These are phyloP conservation scores for Guillardia theta DNA, from an alignment of 78 protist species.

Conservation along the genomic window DNA sequence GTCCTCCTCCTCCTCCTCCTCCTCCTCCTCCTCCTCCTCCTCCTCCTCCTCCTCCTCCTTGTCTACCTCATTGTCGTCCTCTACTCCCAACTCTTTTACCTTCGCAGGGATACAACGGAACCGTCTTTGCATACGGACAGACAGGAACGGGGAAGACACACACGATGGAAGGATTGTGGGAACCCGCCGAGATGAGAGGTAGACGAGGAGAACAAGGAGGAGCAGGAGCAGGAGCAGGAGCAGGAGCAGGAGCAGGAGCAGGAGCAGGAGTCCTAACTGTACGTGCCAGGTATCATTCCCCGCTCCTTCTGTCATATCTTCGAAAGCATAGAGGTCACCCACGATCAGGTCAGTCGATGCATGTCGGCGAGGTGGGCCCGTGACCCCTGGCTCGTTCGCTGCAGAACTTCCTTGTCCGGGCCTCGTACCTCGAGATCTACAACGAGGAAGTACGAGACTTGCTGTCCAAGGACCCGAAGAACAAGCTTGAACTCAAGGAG, in stretches of 20 bases:
- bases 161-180: slow-evolving; percentile 7
- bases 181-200: slow-evolving; percentile 35
- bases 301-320: slow-evolving; percentile 48
- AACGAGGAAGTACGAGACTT: slow-evolving; percentile 65
- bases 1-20: too few species aligned
- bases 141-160: slow-evolving; percentile 27
- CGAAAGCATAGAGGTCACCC: not conserved
- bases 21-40: too few species aligned
- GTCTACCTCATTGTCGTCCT: too few species aligned
- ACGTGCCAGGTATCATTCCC: slow-evolving; percentile 56
- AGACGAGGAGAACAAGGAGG: too few species aligned
- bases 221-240: too few species aligned
- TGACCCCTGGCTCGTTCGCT: too few species aligned
- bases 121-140: slow-evolving; percentile 26
- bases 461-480: slow-evolving; percentile 33
- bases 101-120: slow-evolving; percentile 27
- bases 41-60: too few species aligned
- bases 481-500: slow-evolving; percentile 68
- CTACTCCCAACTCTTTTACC: too few species aligned
- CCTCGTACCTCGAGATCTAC: slow-evolving; percentile 25
- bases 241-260: too few species aligned
- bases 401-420: slow-evolving; percentile 33
- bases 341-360: too few species aligned
- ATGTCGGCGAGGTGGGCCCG: too few species aligned
- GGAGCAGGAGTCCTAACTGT: too few species aligned